Evolutionary conservation across 1,139 yeast species (phyloP).

Genomic region (Hyphopichia buzzinii): DNA sequence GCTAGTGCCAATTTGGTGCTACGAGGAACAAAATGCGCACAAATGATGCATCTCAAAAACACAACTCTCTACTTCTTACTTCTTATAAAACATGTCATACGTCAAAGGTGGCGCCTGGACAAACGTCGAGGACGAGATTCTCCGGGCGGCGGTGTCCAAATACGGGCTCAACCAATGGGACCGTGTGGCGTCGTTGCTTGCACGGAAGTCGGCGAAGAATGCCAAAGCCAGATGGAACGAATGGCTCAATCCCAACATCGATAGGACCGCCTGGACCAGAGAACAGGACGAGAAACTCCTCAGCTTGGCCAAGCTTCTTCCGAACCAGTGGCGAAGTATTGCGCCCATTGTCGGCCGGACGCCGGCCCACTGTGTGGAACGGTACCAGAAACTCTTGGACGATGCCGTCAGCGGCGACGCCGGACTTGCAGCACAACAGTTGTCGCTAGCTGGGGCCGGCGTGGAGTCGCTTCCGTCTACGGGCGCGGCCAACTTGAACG

Average conservation of each 20-base stretch:
- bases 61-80: background rate
- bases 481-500: constrained; percentile 51
- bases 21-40: too few relatives aligned
- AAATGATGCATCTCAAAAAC: too few relatives aligned
- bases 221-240: constrained; percentile 94
- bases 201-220: constrained; percentile 85
- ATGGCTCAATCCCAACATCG: constrained; percentile 74
- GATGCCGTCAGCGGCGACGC: constrained; percentile 40
- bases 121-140: constrained; percentile 83
- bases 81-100: constrained; percentile 32
- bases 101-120: constrained; percentile 93
- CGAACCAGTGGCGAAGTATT: constrained; percentile 93
- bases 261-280: constrained; percentile 64
- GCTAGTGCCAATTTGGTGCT: too few relatives aligned
- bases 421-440: background rate
- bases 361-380: constrained; percentile 83
- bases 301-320: constrained; percentile 65
- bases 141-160: constrained; percentile 87
- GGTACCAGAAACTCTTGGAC: constrained; percentile 77
- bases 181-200: constrained; percentile 81
- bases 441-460: constrained; percentile 53
- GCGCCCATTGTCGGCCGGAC: constrained; percentile 81
- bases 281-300: constrained; percentile 77
- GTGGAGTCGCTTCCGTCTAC: constrained; percentile 51
- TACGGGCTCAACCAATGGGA: constrained; percentile 96